Conservation (phyloP, 75 land plant genomes). For the Cupressus sempervirens region DNA sequence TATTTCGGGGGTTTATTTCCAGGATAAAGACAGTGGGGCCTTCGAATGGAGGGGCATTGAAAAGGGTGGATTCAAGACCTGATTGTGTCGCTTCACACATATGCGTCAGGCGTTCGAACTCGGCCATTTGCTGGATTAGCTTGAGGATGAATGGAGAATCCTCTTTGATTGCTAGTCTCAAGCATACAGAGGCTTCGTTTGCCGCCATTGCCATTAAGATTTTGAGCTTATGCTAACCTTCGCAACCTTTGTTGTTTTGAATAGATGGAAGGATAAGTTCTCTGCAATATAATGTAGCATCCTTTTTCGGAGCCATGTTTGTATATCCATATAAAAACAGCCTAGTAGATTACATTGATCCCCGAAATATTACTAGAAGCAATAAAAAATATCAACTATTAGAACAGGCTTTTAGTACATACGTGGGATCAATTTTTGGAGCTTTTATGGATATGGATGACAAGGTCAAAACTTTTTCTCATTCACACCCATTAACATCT, state of each 20-base stretch:
- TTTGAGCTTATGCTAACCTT: background rate
- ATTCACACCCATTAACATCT: too few species aligned
- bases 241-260: too few species aligned
- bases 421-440: too few species aligned
- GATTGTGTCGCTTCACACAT: constrained; percentile 67
- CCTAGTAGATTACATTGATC: too few species aligned
- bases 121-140: constrained; percentile 84
- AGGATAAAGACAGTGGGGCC: constrained; percentile 68
- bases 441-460: too few species aligned
- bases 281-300: too few species aligned
- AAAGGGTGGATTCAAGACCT: constrained; percentile 41
- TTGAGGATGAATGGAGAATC: constrained; percentile 70
- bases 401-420: too few species aligned
- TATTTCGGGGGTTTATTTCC: constrained; percentile 34
- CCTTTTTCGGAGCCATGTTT: background rate
- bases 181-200: constrained; percentile 22
- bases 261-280: too few species aligned
- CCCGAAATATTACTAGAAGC: too few species aligned
- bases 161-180: constrained; percentile 55
- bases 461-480: too few species aligned
- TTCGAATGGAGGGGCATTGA: constrained; percentile 41
- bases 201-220: constrained; percentile 8
- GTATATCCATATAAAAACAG: too few species aligned
- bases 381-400: too few species aligned
- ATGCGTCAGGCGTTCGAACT: constrained; percentile 73